Percentiles rank a stretch among this genome's conserved stretches.
Conservation (phyloP, 371 early-diverging fungal genomes). For the Mortierella sp. region DNA sequence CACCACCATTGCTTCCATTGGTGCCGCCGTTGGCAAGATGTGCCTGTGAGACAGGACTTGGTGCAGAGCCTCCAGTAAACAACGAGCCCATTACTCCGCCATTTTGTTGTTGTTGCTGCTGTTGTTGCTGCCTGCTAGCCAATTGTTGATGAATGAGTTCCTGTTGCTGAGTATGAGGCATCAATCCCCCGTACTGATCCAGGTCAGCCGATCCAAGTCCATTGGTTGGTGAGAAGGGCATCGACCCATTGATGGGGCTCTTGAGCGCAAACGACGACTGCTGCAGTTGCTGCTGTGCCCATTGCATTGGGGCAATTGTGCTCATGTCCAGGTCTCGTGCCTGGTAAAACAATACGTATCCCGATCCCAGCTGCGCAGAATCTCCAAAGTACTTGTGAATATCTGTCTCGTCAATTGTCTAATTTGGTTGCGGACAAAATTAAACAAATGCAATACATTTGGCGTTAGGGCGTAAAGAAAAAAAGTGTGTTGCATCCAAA, state of each 20-base stretch:
- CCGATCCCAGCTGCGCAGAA: constrained; percentile 83
- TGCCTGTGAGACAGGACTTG: constrained; percentile 21
- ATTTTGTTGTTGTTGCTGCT: constrained; percentile 7
- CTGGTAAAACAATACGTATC: constrained; percentile 89
- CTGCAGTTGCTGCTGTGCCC: constrained; percentile 49
- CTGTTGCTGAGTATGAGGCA: constrained; percentile 56
- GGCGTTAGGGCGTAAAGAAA: constrained; percentile 9
- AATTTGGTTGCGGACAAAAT: not conserved
- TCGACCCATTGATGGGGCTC: constrained; percentile 6
- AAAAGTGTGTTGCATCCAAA: not conserved
- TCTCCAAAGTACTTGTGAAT: constrained; percentile 90
- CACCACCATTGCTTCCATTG: not conserved
- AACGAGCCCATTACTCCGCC: constrained; percentile 39
- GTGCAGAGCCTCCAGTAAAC: constrained; percentile 25
- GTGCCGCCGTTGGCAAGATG: constrained; percentile 6
- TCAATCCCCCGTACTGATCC: constrained; percentile 40
- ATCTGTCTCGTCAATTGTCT: constrained; percentile 84
- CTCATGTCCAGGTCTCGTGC: constrained; percentile 62
- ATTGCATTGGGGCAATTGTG: constrained; percentile 40
- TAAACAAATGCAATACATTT: not conserved
- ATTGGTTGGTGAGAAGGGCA: not conserved
- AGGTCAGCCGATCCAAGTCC: constrained; percentile 35
- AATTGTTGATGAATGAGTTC: constrained; percentile 55
- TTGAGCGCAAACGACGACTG: constrained; percentile 27
- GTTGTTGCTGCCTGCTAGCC: constrained; percentile 27